phyloP scores from a whole-genome alignment of 2,329 filamentous ascomycete genomes.

The Coniochaeta hoffmannii region DNA sequence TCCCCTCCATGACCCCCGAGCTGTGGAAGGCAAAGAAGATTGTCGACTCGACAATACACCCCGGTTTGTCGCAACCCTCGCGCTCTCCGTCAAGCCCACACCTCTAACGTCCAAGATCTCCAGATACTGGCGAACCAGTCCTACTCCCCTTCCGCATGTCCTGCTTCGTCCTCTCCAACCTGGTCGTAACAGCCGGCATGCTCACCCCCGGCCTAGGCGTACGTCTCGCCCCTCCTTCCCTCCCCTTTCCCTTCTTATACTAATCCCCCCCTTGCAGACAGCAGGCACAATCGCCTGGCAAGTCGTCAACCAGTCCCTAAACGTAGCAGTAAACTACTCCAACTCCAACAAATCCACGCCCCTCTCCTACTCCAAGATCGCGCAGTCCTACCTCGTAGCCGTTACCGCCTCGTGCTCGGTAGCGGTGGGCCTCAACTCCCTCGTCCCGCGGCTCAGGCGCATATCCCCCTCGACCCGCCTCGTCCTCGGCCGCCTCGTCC shows the following conservation, averaged over 20 bases:
- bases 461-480: constrained; percentile 68
- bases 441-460: constrained; percentile 76
- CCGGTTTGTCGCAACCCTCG: constrained; percentile 50
- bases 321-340: constrained; percentile 94
- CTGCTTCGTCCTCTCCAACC: constrained; percentile 84
- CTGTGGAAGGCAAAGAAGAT: constrained; percentile 96
- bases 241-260: not conserved
- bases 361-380: constrained; percentile 70
- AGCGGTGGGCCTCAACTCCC: constrained; percentile 80
- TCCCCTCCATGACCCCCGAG: constrained; percentile 76
- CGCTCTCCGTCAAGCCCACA: not conserved
- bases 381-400: constrained; percentile 84
- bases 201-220: constrained; percentile 79
- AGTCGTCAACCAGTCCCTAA: constrained; percentile 92
- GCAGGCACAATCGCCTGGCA: constrained; percentile 89
- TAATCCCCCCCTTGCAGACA: constrained; percentile 40
- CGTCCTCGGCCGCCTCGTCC: constrained; percentile 79
- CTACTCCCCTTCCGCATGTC: constrained; percentile 98
- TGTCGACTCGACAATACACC: constrained; percentile 92
- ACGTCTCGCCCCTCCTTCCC: constrained; percentile 18
- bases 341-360: constrained; percentile 98
- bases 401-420: constrained; percentile 92
- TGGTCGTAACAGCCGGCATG: constrained; percentile 95
- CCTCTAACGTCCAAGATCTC: constrained; percentile 4
- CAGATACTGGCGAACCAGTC: constrained; percentile 88